These are phyloP conservation scores for Cordyceps farinosa DNA, from an alignment of 2,329 filamentous ascomycete species.

Conservation along the genomic window DNA sequence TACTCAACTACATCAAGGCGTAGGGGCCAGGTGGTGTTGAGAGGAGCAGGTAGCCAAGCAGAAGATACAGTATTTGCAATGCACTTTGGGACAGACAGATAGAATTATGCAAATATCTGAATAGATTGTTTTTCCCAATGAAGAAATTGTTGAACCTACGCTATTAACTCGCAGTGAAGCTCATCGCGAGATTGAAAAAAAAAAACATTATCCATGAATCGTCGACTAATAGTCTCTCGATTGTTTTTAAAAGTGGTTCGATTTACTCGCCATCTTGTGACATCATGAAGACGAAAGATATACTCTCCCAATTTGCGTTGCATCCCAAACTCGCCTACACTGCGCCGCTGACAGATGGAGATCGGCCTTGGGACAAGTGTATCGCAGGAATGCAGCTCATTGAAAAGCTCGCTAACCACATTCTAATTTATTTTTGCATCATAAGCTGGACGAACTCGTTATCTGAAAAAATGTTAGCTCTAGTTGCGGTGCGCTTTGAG, in stretches of 20 bases:
- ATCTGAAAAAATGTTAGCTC: constrained; percentile 47
- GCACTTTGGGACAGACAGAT: not conserved
- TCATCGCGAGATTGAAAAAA: not conserved
- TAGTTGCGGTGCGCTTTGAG: not conserved
- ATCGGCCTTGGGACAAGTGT: not conserved
- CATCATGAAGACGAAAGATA: not conserved
- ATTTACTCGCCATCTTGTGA: not conserved
- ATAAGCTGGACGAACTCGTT: constrained; percentile 93
- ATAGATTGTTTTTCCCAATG: not conserved
- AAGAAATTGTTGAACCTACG: not conserved
- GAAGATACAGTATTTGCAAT: not conserved
- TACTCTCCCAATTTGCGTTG: not conserved
- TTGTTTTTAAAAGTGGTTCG: not conserved
- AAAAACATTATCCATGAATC: constrained; percentile 5
- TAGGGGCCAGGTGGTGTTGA: not conserved
- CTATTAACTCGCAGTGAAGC: not conserved
- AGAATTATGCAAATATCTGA: not conserved
- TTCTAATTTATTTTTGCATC: constrained; percentile 77
- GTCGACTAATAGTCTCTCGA: constrained; percentile 1
- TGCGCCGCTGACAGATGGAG: not conserved
- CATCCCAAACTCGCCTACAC: constrained; percentile 3
- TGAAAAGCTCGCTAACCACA: not conserved
- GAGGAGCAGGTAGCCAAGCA: not conserved
- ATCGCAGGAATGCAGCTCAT: not conserved
- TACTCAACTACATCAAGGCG: not conserved